Percentiles rank a stretch among this genome's conserved stretches.
phyloP scores from a whole-genome alignment of 2,329 filamentous ascomycete genomes.

The Talaromyces sp. region DNA sequence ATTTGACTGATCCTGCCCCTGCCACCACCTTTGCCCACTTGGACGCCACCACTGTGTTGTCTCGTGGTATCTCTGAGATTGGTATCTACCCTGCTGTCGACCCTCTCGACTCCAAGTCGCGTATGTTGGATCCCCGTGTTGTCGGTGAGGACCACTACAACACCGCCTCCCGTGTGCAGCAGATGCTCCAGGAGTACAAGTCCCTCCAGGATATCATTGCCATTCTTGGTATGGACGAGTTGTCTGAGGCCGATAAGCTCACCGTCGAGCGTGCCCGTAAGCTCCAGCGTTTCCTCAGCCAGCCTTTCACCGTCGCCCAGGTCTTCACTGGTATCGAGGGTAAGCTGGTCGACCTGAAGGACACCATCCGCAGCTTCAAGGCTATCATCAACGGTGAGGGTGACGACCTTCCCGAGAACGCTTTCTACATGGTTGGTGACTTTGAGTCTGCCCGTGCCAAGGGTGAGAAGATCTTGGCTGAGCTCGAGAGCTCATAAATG shows the following conservation, averaged over 20 bases:
- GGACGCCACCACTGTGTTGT: constrained; percentile 99
- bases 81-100: constrained; percentile 99
- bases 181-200: constrained; percentile 99
- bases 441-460: constrained; percentile 87
- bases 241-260: constrained; percentile 98
- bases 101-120: constrained; percentile 98
- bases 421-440: constrained; percentile 98
- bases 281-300: constrained; percentile 98
- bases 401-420: constrained; percentile 89
- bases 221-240: constrained; percentile 99
- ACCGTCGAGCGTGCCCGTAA: constrained; percentile 99
- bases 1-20: constrained; percentile 99
- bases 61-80: constrained; percentile 99
- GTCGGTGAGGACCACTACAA: constrained; percentile 98
- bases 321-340: constrained; percentile 80
- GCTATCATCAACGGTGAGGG: constrained; percentile 90
- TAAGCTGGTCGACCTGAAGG: constrained; percentile 95
- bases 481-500: constrained; percentile 61
- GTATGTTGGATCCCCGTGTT: constrained; percentile 98
- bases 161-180: constrained; percentile 89
- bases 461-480: constrained; percentile 99
- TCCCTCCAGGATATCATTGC: constrained; percentile 99
- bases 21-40: constrained; percentile 99
- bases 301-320: constrained; percentile 90
- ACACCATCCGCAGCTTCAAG: constrained; percentile 97